A percentile compares a stretch with the other conserved stretches of the same genome.
Evolutionary conservation across 2,329 filamentous ascomycete genomes (phyloP).

Genomic region (Ophiosphaerella herpotricha): DNA sequence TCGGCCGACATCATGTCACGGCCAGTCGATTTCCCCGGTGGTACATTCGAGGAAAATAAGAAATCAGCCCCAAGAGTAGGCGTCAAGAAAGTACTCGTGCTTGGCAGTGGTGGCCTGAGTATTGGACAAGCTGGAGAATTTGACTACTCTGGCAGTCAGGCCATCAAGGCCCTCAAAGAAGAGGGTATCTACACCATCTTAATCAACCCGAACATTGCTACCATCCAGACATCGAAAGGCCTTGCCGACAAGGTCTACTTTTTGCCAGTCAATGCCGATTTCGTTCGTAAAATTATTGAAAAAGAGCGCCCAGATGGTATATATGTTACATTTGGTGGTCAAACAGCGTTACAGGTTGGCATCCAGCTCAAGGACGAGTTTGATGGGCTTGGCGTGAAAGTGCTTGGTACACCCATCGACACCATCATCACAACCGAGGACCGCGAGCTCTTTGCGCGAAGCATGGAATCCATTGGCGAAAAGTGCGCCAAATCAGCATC

Average conservation of each 20-base stretch:
- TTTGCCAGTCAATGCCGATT: constrained; percentile 93
- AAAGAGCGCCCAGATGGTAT: constrained; percentile 95
- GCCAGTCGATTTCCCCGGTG: constrained; percentile 86
- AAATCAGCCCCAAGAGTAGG: constrained; percentile 75
- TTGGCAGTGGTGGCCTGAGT: constrained; percentile 92
- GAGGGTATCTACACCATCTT: constrained; percentile 97
- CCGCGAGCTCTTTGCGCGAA: constrained; percentile 93
- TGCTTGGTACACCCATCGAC: constrained; percentile 93
- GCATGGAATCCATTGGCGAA: constrained; percentile 97
- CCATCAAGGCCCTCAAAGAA: constrained; percentile 97
- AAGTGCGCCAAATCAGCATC: constrained; percentile 98
- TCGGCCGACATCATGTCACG: constrained; percentile 69
- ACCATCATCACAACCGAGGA: constrained; percentile 99
- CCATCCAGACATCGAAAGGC: constrained; percentile 97
- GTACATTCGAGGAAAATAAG: constrained; percentile 77
- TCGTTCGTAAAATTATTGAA: constrained; percentile 95
- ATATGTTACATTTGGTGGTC: constrained; percentile 96
- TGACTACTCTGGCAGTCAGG: constrained; percentile 97
- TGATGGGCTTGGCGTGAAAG: constrained; percentile 85
- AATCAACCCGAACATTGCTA: constrained; percentile 99
- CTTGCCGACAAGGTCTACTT: constrained; percentile 99
- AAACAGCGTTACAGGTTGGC: constrained; percentile 94
- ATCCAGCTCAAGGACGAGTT: constrained; percentile 99
- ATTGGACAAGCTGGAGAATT: constrained; percentile 99
- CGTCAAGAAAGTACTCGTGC: constrained; percentile 92